Evolutionary conservation across 345 rosid species (phyloP).

Genomic region (Populus alba): DNA sequence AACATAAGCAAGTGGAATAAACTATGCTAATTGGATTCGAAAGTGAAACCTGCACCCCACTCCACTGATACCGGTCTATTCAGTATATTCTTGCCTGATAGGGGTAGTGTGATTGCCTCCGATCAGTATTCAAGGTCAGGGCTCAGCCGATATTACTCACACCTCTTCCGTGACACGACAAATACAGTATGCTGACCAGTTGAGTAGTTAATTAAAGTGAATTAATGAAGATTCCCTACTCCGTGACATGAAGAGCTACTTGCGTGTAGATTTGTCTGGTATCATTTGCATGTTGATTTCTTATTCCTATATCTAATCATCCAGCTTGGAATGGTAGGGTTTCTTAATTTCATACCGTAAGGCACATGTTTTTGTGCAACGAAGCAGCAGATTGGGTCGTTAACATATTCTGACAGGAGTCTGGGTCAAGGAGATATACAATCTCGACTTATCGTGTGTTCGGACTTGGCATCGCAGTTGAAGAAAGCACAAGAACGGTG

Average conservation of each 20-base stretch:
- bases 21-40: neutral
- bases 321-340: neutral
- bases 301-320: neutral
- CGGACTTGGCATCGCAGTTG: neutral
- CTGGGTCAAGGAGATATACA: no score
- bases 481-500: neutral
- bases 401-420: no score
- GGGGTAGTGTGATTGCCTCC: neutral
- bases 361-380: neutral
- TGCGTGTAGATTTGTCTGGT: neutral
- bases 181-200: neutral
- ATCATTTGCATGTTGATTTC: neutral
- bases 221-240: neutral
- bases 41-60: neutral
- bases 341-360: neutral
- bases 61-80: neutral
- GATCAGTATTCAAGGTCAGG: neutral
- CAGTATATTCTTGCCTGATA: neutral
- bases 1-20: neutral
- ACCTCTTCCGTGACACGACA: neutral
- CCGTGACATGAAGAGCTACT: neutral
- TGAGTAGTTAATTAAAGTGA: neutral
- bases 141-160: neutral
- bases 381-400: no score
- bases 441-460: neutral